A percentile compares a stretch with the other conserved stretches of the same genome.
Conservation (phyloP, 257 asterid species). For the Ballota nigra region DNA sequence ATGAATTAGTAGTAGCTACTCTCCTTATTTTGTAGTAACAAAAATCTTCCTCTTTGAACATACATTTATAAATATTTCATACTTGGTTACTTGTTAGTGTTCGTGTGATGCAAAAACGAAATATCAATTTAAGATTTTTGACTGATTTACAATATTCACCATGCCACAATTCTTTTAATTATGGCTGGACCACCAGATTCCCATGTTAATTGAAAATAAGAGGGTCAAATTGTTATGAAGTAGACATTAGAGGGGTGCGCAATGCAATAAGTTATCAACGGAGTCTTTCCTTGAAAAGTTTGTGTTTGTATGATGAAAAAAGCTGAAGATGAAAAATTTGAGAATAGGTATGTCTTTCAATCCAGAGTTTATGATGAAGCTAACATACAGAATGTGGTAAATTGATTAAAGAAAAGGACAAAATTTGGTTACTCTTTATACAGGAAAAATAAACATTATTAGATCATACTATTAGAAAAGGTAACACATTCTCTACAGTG, state of each 20-base stretch:
- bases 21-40: neutral
- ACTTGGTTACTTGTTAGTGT: neutral
- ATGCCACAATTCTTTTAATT: neutral
- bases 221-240: neutral
- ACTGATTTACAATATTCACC: neutral
- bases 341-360: neutral
- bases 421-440: neutral
- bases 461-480: neutral
- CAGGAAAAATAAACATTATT: neutral
- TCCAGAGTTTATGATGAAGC: neutral
- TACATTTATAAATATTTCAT: no score
- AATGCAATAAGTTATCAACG: neutral
- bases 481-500: neutral
- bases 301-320: neutral
- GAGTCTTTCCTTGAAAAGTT: neutral
- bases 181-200: neutral
- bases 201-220: neutral
- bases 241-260: neutral
- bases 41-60: neutral
- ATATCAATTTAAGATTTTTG: neutral
- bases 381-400: neutral
- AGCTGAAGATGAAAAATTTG: neutral
- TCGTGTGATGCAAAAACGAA: neutral
- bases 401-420: neutral
- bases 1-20: neutral